Evolutionary conservation across 176 grass and related monocot genomes (phyloP).

Genomic region (Triticum urartu): DNA sequence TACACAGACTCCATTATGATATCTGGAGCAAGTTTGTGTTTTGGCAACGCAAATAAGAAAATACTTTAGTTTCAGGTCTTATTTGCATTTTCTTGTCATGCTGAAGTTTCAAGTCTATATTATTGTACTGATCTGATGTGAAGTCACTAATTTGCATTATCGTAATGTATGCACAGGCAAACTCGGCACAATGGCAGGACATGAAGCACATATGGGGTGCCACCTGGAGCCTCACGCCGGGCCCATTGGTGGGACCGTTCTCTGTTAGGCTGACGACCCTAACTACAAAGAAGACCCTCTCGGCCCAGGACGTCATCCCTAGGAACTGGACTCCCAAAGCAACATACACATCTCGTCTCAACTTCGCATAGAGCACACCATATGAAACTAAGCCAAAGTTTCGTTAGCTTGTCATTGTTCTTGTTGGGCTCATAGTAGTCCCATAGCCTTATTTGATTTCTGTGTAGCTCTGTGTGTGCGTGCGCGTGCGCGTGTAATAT

Average conservation of each 20-base stretch:
- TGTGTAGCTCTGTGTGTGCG: neutral
- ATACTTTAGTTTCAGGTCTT: too few species aligned
- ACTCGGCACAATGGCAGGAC: constrained; percentile 69
- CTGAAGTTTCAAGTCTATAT: neutral
- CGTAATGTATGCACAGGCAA: constrained; percentile 38
- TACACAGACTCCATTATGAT: neutral
- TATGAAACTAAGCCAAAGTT: neutral
- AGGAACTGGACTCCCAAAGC: constrained; percentile 88
- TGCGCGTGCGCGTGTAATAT: fast-evolving
- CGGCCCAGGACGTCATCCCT: constrained; percentile 85
- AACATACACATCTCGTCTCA: constrained; percentile 93
- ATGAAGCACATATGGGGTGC: constrained; percentile 97
- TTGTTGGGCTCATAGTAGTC: neutral
- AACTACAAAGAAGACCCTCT: constrained; percentile 61
- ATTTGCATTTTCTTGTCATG: neutral
- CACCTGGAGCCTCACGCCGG: constrained; percentile 76
- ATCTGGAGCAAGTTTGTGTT: neutral
- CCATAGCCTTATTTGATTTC: neutral
- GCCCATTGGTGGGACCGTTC: constrained; percentile 74
- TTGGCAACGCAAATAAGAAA: neutral
- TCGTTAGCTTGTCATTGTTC: neutral
- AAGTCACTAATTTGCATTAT: neutral
- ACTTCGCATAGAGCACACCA: constrained; percentile 41
- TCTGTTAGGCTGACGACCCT: constrained; percentile 78
- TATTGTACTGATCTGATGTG: neutral